Base-by-base conservation (phyloP, 2,329 filamentous ascomycete species). In the Trichoderma sp. region DNA sequence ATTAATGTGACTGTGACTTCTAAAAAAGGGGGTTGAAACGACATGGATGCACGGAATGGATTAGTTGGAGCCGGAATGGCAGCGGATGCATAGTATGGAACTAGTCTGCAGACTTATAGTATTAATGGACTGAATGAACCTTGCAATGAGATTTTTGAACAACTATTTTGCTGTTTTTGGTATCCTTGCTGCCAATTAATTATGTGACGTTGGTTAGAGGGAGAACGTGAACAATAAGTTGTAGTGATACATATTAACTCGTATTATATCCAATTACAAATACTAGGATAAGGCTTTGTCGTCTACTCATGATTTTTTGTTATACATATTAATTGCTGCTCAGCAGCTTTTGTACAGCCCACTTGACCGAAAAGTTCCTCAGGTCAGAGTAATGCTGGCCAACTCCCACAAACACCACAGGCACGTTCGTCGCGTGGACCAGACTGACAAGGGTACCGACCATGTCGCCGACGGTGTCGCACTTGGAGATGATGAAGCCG, bases 381-480 rank as follows among this genome's bases (percentile, higher is more conserved):
- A 93, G 85, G 80, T 93, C 91, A 56, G 89, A 92, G 81, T 93
- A 93, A 80, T 93, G 91, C 83, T 93, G 91, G 14, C 91, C 91
- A 33, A 93, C 91, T 75, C 90, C 97, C 79, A 99, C 89, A 82
- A 99, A 99, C 12, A 98, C 89, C 24, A 99, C 95, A 0, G 97
- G 97, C 63, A 99, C 97, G 33, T 96, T 95, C 4, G 97, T 99
- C 3, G 97, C 96, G 85, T 98, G 96, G 53, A 99, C 96, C 88
- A 99, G 96, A 83, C 94, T 98, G 77, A 99, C 97, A 78, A 99
- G 87, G 3, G 96, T 98, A 79, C 90, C 95, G 60, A 98, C 95
- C 95, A 98, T 98, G 85, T 98, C 96, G n/a, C 97, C 97, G 50
- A 99, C 97, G 0, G 97, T 99, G 86, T 99, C 97, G 83, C 97